These are phyloP conservation scores for Coniosporium tulheliwenetii DNA, from an alignment of 2,329 filamentous ascomycete genomes.

Conservation along the genomic window DNA sequence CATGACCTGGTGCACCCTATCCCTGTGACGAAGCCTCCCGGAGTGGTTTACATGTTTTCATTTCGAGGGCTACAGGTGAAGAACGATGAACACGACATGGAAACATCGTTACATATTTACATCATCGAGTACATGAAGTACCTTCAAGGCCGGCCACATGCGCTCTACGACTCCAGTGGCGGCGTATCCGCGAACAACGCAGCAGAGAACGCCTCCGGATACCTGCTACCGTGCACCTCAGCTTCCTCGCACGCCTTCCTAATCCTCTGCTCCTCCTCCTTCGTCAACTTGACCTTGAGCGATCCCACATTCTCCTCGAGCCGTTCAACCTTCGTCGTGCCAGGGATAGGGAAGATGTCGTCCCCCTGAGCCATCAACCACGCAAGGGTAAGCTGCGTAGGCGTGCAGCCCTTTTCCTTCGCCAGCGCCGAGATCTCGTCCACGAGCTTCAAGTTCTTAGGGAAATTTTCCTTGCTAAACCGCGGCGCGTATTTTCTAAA, in stretches of 20 bases:
- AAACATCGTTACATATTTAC: too few relatives aligned
- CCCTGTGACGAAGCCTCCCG: too few relatives aligned
- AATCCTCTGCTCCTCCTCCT: conserved; percentile 21
- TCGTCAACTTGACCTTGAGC: conserved; percentile 16
- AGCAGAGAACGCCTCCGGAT: conserved; percentile 19
- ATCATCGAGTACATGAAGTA: too few relatives aligned
- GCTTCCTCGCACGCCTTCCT: conserved; percentile 17
- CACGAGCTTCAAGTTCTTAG: conserved; percentile 39
- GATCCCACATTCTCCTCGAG: conserved; percentile 29
- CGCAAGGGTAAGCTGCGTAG: conserved; percentile 43
- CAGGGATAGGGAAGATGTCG: conserved; percentile 45
- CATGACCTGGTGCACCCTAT: too few relatives aligned
- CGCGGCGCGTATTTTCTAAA: conserved; percentile 32
- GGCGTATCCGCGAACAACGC: conserved; percentile 24
- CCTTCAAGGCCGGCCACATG: too few relatives aligned
- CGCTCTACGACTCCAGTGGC: too few relatives aligned
- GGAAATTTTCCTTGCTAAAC: conserved; percentile 37
- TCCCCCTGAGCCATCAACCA: conserved; percentile 47
- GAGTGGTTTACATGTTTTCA: too few relatives aligned
- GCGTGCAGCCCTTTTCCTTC: conserved; percentile 36
- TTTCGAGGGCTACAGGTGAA: too few relatives aligned
- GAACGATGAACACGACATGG: too few relatives aligned
- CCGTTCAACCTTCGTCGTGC: conserved; percentile 31
- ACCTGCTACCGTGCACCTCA: conserved; percentile 19
- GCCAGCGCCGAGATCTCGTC: conserved; percentile 34